A percentile compares a stretch with the other conserved stretches of the same genome.
phyloP scores from a whole-genome alignment of 2,329 filamentous ascomycete species.

The Diplodia seriata region DNA sequence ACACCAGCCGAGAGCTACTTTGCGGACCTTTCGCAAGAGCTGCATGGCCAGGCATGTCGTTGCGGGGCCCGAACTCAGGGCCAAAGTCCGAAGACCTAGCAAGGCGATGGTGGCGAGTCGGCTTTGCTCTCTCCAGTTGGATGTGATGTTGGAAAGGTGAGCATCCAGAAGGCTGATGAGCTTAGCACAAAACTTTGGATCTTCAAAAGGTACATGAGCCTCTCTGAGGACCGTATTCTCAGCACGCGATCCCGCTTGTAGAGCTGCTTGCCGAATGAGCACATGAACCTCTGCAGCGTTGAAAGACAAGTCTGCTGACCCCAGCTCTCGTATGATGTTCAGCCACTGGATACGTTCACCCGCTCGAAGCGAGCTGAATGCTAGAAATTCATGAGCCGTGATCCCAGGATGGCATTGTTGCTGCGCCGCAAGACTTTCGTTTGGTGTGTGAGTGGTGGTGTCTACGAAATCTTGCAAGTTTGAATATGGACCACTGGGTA shows the following conservation, averaged over 20 bases:
- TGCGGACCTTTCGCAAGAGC: constrained; percentile 1
- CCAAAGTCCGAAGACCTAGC: constrained; percentile 6
- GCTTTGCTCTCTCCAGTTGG: constrained; percentile 26
- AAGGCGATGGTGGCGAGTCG: constrained; percentile 1
- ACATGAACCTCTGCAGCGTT: constrained; percentile 1
- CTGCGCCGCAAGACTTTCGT: constrained; percentile 29
- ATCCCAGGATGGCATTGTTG: constrained; percentile 1
- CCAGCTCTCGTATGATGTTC: constrained; percentile 30
- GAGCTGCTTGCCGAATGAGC: constrained; percentile 11
- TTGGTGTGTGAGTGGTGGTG: constrained; percentile 1
- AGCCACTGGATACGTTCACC: constrained; percentile 32
- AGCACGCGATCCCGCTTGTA: constrained; percentile 12
- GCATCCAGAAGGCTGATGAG: constrained; percentile 9
- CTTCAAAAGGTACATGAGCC: constrained; percentile 3
- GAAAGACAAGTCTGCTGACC: constrained; percentile 13
- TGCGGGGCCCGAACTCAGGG: neutral
- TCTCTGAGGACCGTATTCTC: neutral
- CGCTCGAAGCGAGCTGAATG: constrained; percentile 27
- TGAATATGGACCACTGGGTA: constrained; percentile 13
- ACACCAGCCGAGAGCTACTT: constrained; percentile 11
- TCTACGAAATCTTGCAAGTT: constrained; percentile 9
- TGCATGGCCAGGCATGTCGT: too few species aligned
- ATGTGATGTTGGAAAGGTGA: constrained; percentile 1
- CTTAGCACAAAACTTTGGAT: neutral
- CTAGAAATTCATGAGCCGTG: constrained; percentile 18